phyloP scores from a whole-genome alignment of 345 rosid species.

The Rhodamnia argentea region DNA sequence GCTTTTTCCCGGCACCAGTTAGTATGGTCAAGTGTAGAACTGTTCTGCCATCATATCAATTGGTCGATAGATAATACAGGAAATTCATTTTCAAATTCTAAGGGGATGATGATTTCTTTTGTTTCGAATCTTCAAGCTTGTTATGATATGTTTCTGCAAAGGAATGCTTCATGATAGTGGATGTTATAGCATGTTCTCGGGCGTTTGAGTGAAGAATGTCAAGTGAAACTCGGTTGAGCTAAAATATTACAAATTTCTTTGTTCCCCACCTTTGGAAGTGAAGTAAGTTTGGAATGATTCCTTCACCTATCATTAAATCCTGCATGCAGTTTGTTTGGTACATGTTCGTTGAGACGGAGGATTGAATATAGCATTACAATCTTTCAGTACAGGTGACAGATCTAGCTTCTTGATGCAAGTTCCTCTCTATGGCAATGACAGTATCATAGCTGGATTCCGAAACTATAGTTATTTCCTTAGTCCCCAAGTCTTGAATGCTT shows the following conservation, averaged over 20 bases:
- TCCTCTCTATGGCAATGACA: not conserved
- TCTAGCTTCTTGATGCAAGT: not conserved
- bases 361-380: not conserved
- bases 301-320: not conserved
- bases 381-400: not conserved
- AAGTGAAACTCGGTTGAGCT: not conserved
- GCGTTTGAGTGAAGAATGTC: not conserved
- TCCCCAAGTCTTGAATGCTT: not conserved
- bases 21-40: constrained; percentile 12
- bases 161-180: not conserved
- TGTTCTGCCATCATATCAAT: constrained; percentile 9
- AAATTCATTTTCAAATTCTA: not conserved
- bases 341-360: not conserved
- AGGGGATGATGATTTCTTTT: not conserved
- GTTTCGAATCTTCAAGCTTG: not conserved
- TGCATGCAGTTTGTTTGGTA: not conserved
- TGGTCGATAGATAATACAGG: not conserved
- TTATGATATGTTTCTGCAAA: not conserved
- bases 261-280: not conserved
- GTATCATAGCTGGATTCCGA: not conserved
- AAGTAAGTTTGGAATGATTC: not conserved
- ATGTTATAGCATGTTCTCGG: not conserved
- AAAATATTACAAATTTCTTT: not conserved
- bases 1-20: constrained; percentile 4
- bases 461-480: not conserved